Evolutionary conservation across 2,329 filamentous ascomycete genomes (phyloP), one percentile per base, ranked within the genome.

Genomic region (Venturia nashicola): DNA sequence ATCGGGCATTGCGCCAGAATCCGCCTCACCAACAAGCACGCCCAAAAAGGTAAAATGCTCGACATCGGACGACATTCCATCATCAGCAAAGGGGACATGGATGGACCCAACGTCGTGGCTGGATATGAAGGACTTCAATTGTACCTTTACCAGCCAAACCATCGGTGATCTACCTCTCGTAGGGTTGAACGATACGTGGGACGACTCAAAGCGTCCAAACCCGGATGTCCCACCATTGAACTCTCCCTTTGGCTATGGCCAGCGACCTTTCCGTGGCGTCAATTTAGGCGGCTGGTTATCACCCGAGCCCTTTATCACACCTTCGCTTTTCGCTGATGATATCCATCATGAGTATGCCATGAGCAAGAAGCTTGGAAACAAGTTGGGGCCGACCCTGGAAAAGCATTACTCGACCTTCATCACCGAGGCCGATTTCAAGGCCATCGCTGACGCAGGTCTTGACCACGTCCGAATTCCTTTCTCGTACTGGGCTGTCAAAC

Each of bases 401-500:
- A 82, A 89, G 66, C 94, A 99, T 75, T 97, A 99, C 76, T 87
- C 91, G 1, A 85, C 84, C 0, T 97, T 96, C 71, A 86, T 97
- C 51, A 92, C 85, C 0, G 91, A 96, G 72, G 79, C 88, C 64
- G 91, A 90, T 2, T 96, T 97, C 73, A 80, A 81, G 65, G 88
- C 93, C 46, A 97, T 97, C 65, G 85, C 86, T 61, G 86, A 85
- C 46, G 94, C 94, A 0, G 94, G 94, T 0, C 83, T 99, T 55
- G 94, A 99, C 72, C 94, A 99, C 72, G 89, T 99, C 18, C 88
- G 94, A 63, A 97, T 99, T 63, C 91, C 90, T 0, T 97, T 88
- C 73, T 90, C 89, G 11, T 97, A 99, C 79, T 99, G 94, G 94
- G 91, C 91, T 0, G 86, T 97, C 1, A 84, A 86, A 65, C 88